Evolutionary conservation across 2,329 filamentous ascomycete species (phyloP).

Genomic region (Ascochyta viciae-villosae): DNA sequence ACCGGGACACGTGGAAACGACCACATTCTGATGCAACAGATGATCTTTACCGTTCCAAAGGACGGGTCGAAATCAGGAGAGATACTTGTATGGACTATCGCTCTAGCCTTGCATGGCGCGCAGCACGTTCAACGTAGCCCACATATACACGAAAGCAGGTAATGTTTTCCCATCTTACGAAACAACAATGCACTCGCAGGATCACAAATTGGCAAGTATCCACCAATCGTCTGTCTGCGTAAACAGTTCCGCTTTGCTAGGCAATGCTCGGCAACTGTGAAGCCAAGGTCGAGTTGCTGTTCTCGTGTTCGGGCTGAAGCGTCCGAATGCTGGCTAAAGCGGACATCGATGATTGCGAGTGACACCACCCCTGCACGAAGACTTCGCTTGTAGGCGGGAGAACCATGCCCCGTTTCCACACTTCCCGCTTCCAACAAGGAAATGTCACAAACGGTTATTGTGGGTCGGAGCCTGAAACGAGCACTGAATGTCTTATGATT

Average conservation of each 20-base stretch:
- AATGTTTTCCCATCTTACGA: not conserved
- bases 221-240: not conserved
- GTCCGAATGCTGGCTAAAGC: constrained; percentile 4
- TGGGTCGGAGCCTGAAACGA: not conserved
- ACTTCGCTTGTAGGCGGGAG: constrained; percentile 5
- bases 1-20: not conserved
- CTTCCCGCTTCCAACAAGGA: not conserved
- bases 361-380: constrained; percentile 3
- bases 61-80: constrained; percentile 9
- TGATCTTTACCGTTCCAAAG: constrained; percentile 3
- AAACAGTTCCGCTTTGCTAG: constrained; percentile 2
- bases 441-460: constrained; percentile 11
- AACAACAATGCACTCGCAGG: constrained; percentile 8
- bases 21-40: constrained; percentile 5
- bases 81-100: constrained; percentile 1
- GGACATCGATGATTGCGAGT: constrained; percentile 10
- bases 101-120: constrained; percentile 2
- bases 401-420: constrained; percentile 1
- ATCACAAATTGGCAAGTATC: not conserved
- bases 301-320: constrained; percentile 1
- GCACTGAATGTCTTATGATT: not conserved
- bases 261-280: not conserved
- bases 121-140: not conserved
- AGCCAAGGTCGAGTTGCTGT: constrained; percentile 1
- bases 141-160: not conserved